Evolutionary conservation across 2,329 filamentous ascomycete species (phyloP).

Genomic region (Penicillium sp.): DNA sequence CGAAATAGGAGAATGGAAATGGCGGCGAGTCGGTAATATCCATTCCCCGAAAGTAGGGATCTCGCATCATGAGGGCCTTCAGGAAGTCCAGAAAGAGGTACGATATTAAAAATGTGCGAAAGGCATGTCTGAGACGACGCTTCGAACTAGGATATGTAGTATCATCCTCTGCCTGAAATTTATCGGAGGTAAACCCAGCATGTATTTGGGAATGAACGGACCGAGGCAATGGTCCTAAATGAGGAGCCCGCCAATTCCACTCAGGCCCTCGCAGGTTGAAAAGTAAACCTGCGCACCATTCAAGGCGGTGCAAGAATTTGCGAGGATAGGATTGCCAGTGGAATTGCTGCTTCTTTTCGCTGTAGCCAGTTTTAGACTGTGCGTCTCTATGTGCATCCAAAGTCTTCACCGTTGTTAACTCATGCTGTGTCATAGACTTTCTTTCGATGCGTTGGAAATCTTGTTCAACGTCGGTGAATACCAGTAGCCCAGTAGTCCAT

Average conservation of each 20-base stretch:
- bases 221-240: constrained; percentile 44
- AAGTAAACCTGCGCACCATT: constrained; percentile 63
- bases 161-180: constrained; percentile 19
- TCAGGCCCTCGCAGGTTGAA: constrained; percentile 63
- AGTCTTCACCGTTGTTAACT: not conserved
- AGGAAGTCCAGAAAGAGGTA: constrained; percentile 73
- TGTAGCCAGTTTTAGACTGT: not conserved
- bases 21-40: constrained; percentile 52
- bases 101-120: constrained; percentile 55
- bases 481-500: constrained; percentile 57
- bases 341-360: constrained; percentile 32
- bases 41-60: constrained; percentile 75
- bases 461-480: constrained; percentile 59
- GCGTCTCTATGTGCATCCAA: not conserved
- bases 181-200: constrained; percentile 16
- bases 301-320: constrained; percentile 56
- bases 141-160: constrained; percentile 46
- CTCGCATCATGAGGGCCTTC: constrained; percentile 70
- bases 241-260: constrained; percentile 62
- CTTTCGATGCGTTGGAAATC: constrained; percentile 63
- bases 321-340: constrained; percentile 60
- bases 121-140: constrained; percentile 52
- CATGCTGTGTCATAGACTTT: not conserved
- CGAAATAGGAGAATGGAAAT: constrained; percentile 49
- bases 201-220: constrained; percentile 30